Evolutionary conservation across 1,139 yeast species (phyloP).

Genomic region (Keqinozyma sinolaborantium): DNA sequence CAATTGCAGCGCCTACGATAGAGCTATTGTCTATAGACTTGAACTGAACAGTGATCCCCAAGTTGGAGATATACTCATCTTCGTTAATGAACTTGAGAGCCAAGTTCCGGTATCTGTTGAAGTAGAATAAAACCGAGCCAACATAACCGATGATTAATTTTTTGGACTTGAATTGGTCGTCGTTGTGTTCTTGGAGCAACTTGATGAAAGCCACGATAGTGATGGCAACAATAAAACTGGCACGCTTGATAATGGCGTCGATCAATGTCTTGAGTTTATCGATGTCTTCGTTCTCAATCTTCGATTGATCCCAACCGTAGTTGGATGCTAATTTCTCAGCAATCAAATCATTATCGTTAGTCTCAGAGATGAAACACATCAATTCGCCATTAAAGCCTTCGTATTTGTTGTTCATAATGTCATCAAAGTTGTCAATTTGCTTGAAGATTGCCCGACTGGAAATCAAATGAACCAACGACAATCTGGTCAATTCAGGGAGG

Average conservation of each 20-base stretch:
- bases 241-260: constrained; percentile 30
- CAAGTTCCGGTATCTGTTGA: constrained; percentile 28
- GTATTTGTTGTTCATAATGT: constrained; percentile 15
- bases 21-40: constrained; percentile 41
- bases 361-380: constrained; percentile 35
- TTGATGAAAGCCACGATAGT: constrained; percentile 33
- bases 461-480: constrained; percentile 34
- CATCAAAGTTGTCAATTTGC: background rate
- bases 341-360: constrained; percentile 17
- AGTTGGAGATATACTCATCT: constrained; percentile 20
- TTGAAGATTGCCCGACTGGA: constrained; percentile 27
- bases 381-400: constrained; percentile 42
- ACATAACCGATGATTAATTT: constrained; percentile 39
- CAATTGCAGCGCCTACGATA: constrained; percentile 47
- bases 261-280: constrained; percentile 23
- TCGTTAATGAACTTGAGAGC: constrained; percentile 28
- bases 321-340: constrained; percentile 16
- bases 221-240: constrained; percentile 40
- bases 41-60: constrained; percentile 33
- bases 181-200: constrained; percentile 29
- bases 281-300: constrained; percentile 23
- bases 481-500: constrained; percentile 49
- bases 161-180: constrained; percentile 13
- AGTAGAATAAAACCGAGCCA: constrained; percentile 40
- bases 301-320: constrained; percentile 19